Evolutionary conservation across 2,329 filamentous ascomycete species (phyloP).

Genomic region (Fusarium camptoceras): DNA sequence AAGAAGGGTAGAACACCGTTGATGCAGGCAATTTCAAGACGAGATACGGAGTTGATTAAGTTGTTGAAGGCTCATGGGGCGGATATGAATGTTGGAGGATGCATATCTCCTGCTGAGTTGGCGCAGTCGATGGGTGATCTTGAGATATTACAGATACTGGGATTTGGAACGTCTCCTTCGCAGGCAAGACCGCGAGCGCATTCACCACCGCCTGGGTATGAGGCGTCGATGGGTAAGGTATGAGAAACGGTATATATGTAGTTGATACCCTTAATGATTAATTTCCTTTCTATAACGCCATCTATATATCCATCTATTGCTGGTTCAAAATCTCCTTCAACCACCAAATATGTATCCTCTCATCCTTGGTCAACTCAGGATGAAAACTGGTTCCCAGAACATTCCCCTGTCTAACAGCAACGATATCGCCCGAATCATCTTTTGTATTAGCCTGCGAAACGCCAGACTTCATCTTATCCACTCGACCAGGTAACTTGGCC

Average conservation of each 20-base stretch:
- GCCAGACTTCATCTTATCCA: slow-evolving; percentile 54
- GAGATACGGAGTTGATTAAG: slow-evolving; percentile 46
- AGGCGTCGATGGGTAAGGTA: slow-evolving; percentile 25
- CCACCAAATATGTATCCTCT: slow-evolving; percentile 95
- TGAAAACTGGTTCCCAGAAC: slow-evolving; percentile 96
- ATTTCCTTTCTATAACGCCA: slow-evolving; percentile 25
- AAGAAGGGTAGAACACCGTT: slow-evolving; percentile 50
- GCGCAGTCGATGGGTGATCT: slow-evolving; percentile 41
- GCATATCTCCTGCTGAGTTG: slow-evolving; percentile 41
- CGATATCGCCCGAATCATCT: slow-evolving; percentile 76
- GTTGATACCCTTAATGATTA: slow-evolving; percentile 23
- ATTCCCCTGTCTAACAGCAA: slow-evolving; percentile 90
- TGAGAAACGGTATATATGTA: slow-evolving; percentile 10
- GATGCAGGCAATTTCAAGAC: slow-evolving; percentile 48
- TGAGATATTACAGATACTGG: slow-evolving; percentile 46
- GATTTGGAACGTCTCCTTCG: slow-evolving; percentile 20
- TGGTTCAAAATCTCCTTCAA: slow-evolving; percentile 69
- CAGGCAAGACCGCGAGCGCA: slow-evolving; percentile 17
- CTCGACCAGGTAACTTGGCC: slow-evolving; percentile 59
- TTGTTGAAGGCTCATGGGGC: slow-evolving; percentile 48
- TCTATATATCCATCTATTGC: slow-evolving; percentile 21
- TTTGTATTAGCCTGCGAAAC: slow-evolving; percentile 54
- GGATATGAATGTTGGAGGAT: slow-evolving; percentile 31
- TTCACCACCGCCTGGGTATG: slow-evolving; percentile 43
- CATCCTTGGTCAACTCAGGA: slow-evolving; percentile 89